A percentile compares a stretch with the other conserved stretches of the same genome.
Conservation (phyloP, 257 asterid species). For the Orobanche coerulescens region DNA sequence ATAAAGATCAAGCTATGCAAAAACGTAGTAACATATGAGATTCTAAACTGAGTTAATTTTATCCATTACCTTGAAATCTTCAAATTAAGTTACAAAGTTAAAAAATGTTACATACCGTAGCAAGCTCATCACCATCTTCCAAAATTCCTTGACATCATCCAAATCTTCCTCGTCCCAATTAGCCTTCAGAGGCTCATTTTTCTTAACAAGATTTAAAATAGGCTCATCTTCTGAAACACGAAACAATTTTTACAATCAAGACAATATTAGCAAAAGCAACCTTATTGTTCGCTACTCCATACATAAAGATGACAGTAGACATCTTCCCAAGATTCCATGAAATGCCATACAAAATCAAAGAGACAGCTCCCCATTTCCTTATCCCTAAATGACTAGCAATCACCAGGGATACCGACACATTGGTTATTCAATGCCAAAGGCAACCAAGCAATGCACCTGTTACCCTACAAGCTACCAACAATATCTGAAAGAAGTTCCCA, state of each 20-base stretch:
- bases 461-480: background rate
- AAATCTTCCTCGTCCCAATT: constrained; percentile 90
- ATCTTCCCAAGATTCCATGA: background rate
- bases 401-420: background rate
- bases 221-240: constrained; percentile 64
- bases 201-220: constrained; percentile 43
- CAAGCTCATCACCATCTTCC: constrained; percentile 96
- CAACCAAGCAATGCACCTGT: background rate
- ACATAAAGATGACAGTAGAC: too few species aligned
- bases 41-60: background rate
- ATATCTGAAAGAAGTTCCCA: background rate
- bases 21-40: background rate
- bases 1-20: background rate
- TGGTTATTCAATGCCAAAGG: background rate
- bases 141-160: constrained; percentile 79
- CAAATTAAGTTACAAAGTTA: background rate
- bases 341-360: background rate
- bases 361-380: background rate
- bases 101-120: constrained; percentile 31
- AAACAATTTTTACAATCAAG: constrained; percentile 6
- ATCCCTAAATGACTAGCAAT: background rate
- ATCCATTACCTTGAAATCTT: background rate
- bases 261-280: background rate
- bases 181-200: constrained; percentile 38
- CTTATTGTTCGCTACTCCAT: background rate